A percentile compares a stretch with the other conserved stretches of the same genome.
phyloP scores from a whole-genome alignment of 495 filamentous ascomycete genomes.

The Penicillium ucsense region DNA sequence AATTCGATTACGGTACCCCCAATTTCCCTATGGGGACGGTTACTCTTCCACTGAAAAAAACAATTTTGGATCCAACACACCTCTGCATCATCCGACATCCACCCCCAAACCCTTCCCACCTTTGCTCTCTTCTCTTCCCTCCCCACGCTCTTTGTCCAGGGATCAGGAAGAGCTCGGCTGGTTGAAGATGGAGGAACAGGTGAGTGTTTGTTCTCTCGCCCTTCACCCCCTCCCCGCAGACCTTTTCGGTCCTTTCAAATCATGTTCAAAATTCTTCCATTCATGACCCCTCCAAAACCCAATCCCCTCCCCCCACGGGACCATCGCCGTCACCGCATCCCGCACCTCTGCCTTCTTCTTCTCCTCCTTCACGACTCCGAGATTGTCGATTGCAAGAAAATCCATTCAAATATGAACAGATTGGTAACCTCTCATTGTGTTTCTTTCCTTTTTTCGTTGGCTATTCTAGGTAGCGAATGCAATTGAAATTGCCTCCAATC shows the following conservation, averaged over 20 bases:
- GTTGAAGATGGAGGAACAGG: constrained; percentile 45
- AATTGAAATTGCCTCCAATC: constrained; percentile 82
- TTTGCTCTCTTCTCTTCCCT: constrained; percentile 8
- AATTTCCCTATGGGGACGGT: not conserved
- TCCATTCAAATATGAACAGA: too few relatives aligned
- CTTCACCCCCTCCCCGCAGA: not conserved
- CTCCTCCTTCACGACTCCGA: constrained; percentile 3
- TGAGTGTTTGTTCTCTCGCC: constrained; percentile 10
- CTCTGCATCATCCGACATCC: not conserved
- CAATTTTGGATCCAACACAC: constrained; percentile 21
- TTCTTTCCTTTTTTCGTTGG: too few relatives aligned
- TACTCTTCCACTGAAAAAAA: constrained; percentile 20
- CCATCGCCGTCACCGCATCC: constrained; percentile 5
- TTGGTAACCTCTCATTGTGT: too few relatives aligned
- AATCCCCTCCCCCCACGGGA: constrained; percentile 5
- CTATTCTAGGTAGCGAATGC: constrained; percentile 69
- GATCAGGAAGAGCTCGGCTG: constrained; percentile 27
- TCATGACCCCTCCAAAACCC: constrained; percentile 3
- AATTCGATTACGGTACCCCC: constrained; percentile 19
- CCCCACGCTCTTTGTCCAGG: constrained; percentile 10
- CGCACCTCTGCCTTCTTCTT: constrained; percentile 9
- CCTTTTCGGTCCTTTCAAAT: not conserved
- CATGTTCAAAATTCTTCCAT: constrained; percentile 8
- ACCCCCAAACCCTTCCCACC: constrained; percentile 1
- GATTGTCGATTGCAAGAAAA: not conserved